Conservation (phyloP, 176 grass and related monocot species). For the Cymbopogon citratus region DNA sequence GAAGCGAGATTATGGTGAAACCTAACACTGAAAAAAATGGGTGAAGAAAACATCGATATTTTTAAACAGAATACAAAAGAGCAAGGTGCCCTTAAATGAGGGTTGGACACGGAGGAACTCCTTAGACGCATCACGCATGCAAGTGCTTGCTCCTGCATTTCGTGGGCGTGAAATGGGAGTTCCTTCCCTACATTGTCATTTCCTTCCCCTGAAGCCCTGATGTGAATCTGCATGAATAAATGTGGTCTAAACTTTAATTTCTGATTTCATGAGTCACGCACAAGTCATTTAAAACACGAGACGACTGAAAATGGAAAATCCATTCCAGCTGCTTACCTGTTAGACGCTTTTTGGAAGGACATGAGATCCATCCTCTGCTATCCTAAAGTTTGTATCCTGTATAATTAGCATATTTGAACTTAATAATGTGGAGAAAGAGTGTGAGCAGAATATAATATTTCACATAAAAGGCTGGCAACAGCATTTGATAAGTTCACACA, state of each 20-base stretch:
- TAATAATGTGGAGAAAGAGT: background rate
- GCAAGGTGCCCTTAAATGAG: background rate
- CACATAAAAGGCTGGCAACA: too few species aligned
- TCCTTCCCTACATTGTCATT: too few species aligned
- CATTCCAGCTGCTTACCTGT: background rate
- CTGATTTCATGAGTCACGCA: background rate
- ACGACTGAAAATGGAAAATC: background rate
- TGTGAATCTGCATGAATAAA: conserved; percentile 3
- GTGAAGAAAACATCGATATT: too few species aligned
- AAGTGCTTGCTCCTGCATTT: background rate
- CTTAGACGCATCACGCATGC: background rate
- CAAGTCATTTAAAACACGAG: background rate
- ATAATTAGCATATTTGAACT: background rate
- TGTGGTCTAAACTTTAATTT: background rate
- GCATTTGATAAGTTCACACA: too few species aligned
- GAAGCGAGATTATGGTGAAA: background rate
- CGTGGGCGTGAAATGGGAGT: background rate
- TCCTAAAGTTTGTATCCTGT: conserved; percentile 27
- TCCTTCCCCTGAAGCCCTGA: background rate
- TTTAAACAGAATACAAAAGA: too few species aligned
- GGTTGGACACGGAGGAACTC: background rate
- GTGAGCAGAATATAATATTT: background rate
- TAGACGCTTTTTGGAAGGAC: conserved; percentile 28
- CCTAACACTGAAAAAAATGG: background rate
- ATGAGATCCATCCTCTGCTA: conserved; percentile 24